These are phyloP conservation scores for Chrysanthemum seticuspe DNA, from an alignment of 129 eudicot species.

Conservation along the genomic window DNA sequence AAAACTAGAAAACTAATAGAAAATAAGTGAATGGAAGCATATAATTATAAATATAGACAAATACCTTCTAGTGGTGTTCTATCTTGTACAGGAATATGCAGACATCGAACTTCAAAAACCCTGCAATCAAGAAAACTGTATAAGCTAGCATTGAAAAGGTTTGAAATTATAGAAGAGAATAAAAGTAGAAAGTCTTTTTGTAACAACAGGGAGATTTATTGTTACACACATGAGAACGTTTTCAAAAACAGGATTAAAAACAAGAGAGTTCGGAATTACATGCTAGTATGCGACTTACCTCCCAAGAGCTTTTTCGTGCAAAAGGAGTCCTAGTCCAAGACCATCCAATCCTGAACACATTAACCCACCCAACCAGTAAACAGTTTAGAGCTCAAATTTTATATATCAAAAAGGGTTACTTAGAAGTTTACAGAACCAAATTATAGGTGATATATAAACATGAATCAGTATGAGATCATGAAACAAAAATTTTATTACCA, in stretches of 20 bases:
- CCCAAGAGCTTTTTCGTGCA: slow-evolving; percentile 66
- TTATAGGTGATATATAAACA: too few relatives aligned
- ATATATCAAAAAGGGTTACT: too few relatives aligned
- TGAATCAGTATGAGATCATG: neutral
- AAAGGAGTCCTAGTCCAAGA: slow-evolving; percentile 58
- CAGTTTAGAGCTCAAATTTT: too few relatives aligned
- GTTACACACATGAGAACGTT: too few relatives aligned
- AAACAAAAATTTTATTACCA: slow-evolving; percentile 36
- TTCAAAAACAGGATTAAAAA: neutral
- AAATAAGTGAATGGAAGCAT: neutral
- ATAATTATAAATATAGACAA: neutral
- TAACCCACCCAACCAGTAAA: too few relatives aligned
- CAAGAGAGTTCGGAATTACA: neutral
- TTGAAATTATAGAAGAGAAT: too few relatives aligned
- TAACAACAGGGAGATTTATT: too few relatives aligned
- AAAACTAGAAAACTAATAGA: neutral
- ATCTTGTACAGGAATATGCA: slow-evolving; percentile 67
- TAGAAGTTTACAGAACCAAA: too few relatives aligned
- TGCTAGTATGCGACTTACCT: slow-evolving; percentile 45
- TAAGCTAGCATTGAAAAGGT: slow-evolving; percentile 6
- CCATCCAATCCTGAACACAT: slow-evolving; percentile 57
- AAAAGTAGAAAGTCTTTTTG: neutral
- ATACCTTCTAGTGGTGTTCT: slow-evolving; percentile 62
- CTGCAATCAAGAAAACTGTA: slow-evolving; percentile 26
- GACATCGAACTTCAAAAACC: slow-evolving; percentile 57